These are phyloP conservation scores for Cicer yamashitae DNA, from an alignment of 306 rosid species.

Conservation along the genomic window DNA sequence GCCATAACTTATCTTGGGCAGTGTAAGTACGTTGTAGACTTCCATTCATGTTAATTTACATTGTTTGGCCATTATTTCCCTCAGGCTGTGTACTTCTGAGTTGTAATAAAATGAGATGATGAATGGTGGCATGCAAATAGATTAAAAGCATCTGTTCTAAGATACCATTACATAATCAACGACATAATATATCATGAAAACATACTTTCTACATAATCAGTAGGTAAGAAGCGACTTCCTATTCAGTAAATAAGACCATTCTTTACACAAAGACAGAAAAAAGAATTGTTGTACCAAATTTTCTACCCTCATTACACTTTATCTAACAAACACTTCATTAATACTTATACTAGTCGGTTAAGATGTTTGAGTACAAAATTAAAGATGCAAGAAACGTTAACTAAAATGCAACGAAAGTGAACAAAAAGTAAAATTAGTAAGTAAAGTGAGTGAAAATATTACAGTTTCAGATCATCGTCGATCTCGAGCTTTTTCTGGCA, in stretches of 20 bases:
- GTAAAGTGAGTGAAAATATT: neutral
- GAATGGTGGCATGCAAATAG: neutral
- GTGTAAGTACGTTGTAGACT: too few relatives aligned
- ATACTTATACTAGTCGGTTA: neutral
- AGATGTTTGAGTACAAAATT: neutral
- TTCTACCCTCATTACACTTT: neutral
- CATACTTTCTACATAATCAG: neutral
- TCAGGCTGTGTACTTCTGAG: neutral
- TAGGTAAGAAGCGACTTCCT: neutral
- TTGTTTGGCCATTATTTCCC: neutral
- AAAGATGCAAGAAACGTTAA: neutral
- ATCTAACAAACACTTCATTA: neutral
- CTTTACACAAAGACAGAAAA: neutral
- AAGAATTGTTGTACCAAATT: neutral
- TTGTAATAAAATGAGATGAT: too few relatives aligned
- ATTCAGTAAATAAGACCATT: neutral
- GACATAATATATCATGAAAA: neutral
- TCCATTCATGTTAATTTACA: neutral
- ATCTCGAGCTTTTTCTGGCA: slow-evolving; percentile 62
- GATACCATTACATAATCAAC: neutral
- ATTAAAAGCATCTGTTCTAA: neutral
- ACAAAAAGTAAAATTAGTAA: neutral
- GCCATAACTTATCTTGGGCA: too few relatives aligned
- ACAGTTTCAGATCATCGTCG: slow-evolving; percentile 53
- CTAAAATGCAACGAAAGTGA: neutral